Percentiles rank a stretch among this genome's conserved stretches.
phyloP scores from a whole-genome alignment of 208 protist species.

The Trypanosoma avium region DNA sequence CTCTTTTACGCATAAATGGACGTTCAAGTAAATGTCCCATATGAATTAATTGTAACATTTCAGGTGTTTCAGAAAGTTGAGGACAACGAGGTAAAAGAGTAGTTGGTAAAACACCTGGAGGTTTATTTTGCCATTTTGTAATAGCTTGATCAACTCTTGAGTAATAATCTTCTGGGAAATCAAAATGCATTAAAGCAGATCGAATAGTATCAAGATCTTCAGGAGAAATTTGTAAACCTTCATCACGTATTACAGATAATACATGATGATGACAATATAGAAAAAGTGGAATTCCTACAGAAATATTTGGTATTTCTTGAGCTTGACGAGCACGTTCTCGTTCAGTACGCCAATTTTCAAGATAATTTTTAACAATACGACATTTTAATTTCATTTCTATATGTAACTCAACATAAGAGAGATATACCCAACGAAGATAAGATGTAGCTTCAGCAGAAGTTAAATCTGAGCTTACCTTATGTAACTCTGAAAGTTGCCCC shows the following conservation, averaged over 20 bases:
- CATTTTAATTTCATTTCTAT: constrained; percentile 73
- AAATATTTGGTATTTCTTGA: constrained; percentile 52
- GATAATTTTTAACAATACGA: constrained; percentile 64
- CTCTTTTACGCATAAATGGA: constrained; percentile 58
- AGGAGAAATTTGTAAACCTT: constrained; percentile 49
- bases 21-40: constrained; percentile 92
- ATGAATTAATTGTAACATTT: constrained; percentile 83
- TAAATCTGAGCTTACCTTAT: constrained; percentile 43
- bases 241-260: constrained; percentile 65
- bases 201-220: constrained; percentile 76
- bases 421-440: constrained; percentile 76
- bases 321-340: constrained; percentile 67
- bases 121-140: constrained; percentile 55
- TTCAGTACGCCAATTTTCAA: constrained; percentile 78
- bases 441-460: constrained; percentile 47
- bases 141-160: constrained; percentile 71
- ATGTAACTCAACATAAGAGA: constrained; percentile 76
- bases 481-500: constrained; percentile 64
- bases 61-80: constrained; percentile 55
- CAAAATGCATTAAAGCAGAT: constrained; percentile 72
- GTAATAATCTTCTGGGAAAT: constrained; percentile 76
- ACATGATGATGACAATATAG: constrained; percentile 79
- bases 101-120: constrained; percentile 37
- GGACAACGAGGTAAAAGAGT: constrained; percentile 47
- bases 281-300: constrained; percentile 72